Percentiles rank a stretch among this genome's conserved stretches.
Conservation (phyloP, 2,329 filamentous ascomycete species). For the Parastagonospora nodorum region DNA sequence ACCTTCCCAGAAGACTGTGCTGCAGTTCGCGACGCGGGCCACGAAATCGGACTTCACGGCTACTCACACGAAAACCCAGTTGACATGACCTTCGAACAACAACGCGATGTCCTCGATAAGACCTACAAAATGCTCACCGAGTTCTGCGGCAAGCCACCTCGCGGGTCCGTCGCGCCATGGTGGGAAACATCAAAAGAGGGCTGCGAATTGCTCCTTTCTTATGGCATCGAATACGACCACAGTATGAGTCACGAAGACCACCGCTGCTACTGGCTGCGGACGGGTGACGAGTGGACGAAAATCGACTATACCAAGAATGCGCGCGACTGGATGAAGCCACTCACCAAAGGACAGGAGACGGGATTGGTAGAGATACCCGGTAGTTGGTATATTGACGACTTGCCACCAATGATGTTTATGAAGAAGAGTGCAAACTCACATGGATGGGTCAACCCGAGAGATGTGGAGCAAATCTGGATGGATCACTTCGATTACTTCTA, state of each 20-base stretch:
- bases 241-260: conserved; percentile 70
- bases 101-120: conserved; percentile 75
- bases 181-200: conserved; percentile 76
- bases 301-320: conserved; percentile 69
- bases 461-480: conserved; percentile 68
- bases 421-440: conserved; percentile 69
- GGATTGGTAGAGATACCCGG: conserved; percentile 70
- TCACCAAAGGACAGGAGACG: conserved; percentile 63
- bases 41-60: conserved; percentile 70
- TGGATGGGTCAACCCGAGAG: conserved; percentile 62
- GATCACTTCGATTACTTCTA: conserved; percentile 77
- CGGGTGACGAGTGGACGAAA: conserved; percentile 69
- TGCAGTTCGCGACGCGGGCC: conserved; percentile 65
- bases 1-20: conserved; percentile 70
- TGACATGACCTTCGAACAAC: conserved; percentile 75
- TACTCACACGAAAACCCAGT: conserved; percentile 76
- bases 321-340: conserved; percentile 69
- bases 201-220: conserved; percentile 66
- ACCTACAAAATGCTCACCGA: conserved; percentile 73
- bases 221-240: conserved; percentile 74
- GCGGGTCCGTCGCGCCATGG: conserved; percentile 75
- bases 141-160: conserved; percentile 71
- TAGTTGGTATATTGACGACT: conserved; percentile 65
- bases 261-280: conserved; percentile 67
- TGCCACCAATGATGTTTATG: conserved; percentile 74